phyloP scores from a whole-genome alignment of 2,329 filamentous ascomycete genomes.

The Aspergillus aculeatinus region DNA sequence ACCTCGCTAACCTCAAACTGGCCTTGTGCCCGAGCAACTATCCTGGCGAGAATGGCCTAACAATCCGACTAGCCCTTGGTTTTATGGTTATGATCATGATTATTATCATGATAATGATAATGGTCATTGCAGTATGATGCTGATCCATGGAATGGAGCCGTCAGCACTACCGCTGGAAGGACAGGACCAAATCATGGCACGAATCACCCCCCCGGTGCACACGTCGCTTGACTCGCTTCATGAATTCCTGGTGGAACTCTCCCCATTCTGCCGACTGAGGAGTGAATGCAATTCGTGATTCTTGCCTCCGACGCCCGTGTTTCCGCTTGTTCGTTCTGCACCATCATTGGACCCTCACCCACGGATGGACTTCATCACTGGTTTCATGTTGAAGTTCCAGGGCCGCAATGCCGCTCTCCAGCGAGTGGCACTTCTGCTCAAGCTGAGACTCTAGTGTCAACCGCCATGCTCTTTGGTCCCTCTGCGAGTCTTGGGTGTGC shows the following conservation, averaged over 20 bases:
- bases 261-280: neutral
- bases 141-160: neutral
- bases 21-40: neutral
- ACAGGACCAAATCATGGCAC: neutral
- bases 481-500: neutral
- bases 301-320: neutral
- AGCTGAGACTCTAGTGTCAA: conserved; percentile 23
- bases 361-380: conserved; percentile 11
- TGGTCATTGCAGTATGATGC: neutral
- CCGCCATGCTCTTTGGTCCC: conserved; percentile 13
- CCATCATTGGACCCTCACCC: conserved; percentile 11
- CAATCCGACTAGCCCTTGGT: no score
- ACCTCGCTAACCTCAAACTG: neutral
- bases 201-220: neutral
- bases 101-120: neutral
- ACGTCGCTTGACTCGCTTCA: neutral
- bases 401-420: conserved; percentile 9
- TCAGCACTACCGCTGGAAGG: neutral
- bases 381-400: conserved; percentile 24
- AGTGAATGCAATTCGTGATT: neutral
- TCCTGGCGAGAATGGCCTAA: no score
- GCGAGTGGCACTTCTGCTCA: conserved; percentile 14
- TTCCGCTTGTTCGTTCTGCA: neutral
- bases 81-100: neutral
- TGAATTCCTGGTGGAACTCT: neutral